Conservation (phyloP, 2,329 filamentous ascomycete genomes). For the Pyrenophora tritici-repentis region DNA sequence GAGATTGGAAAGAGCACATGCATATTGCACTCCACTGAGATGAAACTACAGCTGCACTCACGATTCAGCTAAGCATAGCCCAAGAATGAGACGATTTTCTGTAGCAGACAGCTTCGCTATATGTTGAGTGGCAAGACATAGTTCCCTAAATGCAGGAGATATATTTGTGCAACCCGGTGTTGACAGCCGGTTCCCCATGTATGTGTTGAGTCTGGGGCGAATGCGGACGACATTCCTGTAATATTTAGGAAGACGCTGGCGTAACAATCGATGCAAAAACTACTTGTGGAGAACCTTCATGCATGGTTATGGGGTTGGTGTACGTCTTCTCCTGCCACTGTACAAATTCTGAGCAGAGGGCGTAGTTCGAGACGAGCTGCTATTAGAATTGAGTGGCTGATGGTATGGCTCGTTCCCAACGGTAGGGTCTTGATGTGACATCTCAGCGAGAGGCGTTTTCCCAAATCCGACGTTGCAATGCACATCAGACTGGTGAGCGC, state of each 20-base stretch:
- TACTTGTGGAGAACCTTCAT: conserved; percentile 21
- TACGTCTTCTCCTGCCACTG: background rate
- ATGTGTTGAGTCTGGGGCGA: background rate
- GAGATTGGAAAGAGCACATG: conserved; percentile 1
- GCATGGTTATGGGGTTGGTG: conserved; percentile 15
- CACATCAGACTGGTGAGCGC: conserved; percentile 26
- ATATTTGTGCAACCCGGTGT: conserved; percentile 11
- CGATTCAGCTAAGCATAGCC: too few relatives aligned
- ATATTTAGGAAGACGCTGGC: conserved; percentile 15
- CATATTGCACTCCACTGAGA: background rate
- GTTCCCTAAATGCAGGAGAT: background rate
- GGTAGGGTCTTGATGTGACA: conserved; percentile 34
- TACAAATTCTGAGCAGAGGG: background rate
- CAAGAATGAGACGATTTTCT: too few relatives aligned
- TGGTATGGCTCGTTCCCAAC: conserved; percentile 25
- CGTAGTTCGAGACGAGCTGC: conserved; percentile 20
- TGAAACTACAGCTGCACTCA: background rate
- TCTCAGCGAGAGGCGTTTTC: conserved; percentile 34
- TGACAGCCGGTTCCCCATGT: conserved; percentile 17
- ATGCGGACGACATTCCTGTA: conserved; percentile 20
- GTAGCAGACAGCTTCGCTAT: too few relatives aligned
- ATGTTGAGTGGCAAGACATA: background rate
- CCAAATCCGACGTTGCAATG: conserved; percentile 42
- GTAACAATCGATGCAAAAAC: conserved; percentile 24
- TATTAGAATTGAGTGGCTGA: conserved; percentile 19